Conservation (phyloP, 75 land plant genomes). For the Cryptomeria japonica region DNA sequence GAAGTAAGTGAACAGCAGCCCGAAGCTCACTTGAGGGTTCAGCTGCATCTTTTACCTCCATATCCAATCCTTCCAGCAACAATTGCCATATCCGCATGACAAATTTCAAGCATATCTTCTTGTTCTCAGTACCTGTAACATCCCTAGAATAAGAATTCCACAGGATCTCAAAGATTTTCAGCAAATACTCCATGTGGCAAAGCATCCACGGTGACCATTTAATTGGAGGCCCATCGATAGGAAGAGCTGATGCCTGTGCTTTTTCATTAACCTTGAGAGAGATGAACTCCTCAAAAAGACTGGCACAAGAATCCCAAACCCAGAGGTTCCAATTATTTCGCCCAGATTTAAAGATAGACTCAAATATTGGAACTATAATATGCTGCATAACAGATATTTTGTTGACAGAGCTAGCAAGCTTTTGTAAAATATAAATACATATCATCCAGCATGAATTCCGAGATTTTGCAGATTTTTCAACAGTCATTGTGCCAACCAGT, state of each 20-base stretch:
- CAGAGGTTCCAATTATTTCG: slow-evolving; percentile 2
- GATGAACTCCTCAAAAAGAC: slow-evolving; percentile 11
- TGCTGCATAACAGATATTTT: slow-evolving; percentile 3
- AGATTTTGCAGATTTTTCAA: neutral
- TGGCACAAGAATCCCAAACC: slow-evolving; percentile 14
- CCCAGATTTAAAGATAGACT: slow-evolving; percentile 9
- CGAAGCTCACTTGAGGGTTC: slow-evolving; percentile 1
- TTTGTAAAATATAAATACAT: slow-evolving; percentile 7
- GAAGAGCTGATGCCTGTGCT: neutral
- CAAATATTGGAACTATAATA: slow-evolving; percentile 8
- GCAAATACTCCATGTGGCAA: slow-evolving; percentile 2
- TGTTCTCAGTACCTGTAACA: neutral
- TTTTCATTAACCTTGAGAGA: neutral
- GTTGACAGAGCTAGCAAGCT: neutral
- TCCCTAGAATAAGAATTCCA: slow-evolving; percentile 8
- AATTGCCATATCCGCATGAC: slow-evolving; percentile 1
- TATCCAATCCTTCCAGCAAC: slow-evolving; percentile 5
- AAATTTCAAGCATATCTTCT: neutral
- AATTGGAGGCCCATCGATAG: slow-evolving; percentile 1
- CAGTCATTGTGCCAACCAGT: slow-evolving; percentile 4
- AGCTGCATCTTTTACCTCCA: neutral
- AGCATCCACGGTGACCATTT: slow-evolving; percentile 8
- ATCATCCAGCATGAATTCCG: slow-evolving; percentile 8
- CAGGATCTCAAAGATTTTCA: slow-evolving; percentile 2
- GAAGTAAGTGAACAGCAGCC: neutral